Conservation (phyloP, 495 filamentous ascomycete genomes). For the Aspergillus baeticus region DNA sequence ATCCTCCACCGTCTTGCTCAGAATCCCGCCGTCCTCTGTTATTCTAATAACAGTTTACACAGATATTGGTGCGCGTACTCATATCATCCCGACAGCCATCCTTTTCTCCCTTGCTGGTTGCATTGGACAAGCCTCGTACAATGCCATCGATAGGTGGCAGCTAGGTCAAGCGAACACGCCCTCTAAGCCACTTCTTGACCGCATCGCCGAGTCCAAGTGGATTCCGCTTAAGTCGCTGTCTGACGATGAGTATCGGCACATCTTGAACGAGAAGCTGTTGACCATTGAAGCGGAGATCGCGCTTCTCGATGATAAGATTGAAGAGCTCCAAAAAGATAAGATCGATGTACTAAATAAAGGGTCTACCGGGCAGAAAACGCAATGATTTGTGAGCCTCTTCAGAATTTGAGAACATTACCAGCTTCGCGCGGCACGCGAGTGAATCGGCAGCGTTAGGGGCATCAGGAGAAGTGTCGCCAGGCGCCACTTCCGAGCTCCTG, state of each 20-base stretch:
- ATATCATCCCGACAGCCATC: constrained; percentile 59
- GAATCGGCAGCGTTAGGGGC: too few species aligned
- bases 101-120: constrained; percentile 65
- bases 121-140: constrained; percentile 58
- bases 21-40: background rate
- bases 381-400: background rate
- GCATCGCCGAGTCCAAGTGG: constrained; percentile 67
- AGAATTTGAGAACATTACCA: too few species aligned
- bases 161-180: constrained; percentile 34
- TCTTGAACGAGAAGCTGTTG: constrained; percentile 75
- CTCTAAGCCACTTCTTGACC: constrained; percentile 43
- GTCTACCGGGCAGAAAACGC: background rate
- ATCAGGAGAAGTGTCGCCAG: background rate
- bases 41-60: constrained; percentile 8
- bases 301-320: constrained; percentile 80
- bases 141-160: constrained; percentile 50
- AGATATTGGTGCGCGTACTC: too few species aligned
- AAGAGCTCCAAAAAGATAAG: constrained; percentile 45
- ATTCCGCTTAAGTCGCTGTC: constrained; percentile 75
- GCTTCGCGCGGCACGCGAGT: too few species aligned
- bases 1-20: background rate
- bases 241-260: constrained; percentile 74
- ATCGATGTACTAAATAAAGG: constrained; percentile 36
- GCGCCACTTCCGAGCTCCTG: too few species aligned
- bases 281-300: constrained; percentile 82